Percentiles rank a stretch among this genome's conserved stretches.
Conservation (phyloP, 1,284 basidiomycete species). For the Ganoderma lingzhi region DNA sequence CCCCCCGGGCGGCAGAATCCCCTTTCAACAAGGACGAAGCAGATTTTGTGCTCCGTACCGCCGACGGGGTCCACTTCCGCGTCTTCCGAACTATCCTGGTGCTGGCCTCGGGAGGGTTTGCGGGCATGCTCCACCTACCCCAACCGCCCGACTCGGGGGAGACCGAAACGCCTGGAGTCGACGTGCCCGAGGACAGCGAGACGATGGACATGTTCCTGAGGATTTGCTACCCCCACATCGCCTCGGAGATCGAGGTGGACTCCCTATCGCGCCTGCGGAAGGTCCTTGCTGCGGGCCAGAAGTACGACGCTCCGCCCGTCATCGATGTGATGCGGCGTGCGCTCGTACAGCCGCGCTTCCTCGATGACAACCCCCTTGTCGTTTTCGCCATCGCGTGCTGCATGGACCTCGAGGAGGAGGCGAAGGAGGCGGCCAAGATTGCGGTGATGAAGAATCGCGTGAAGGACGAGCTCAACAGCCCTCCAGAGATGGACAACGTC, state of each 20-base stretch:
- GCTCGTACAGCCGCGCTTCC: constrained; percentile 24
- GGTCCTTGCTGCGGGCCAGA: constrained; percentile 43
- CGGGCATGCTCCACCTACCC: constrained; percentile 30
- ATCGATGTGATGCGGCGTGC: background rate
- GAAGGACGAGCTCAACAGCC: background rate
- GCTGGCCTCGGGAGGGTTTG: constrained; percentile 30
- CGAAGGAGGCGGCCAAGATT: constrained; percentile 8
- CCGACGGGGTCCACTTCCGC: constrained; percentile 28
- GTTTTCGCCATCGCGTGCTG: constrained; percentile 44
- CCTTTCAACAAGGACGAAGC: constrained; percentile 32
- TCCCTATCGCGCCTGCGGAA: constrained; percentile 31
- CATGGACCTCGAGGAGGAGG: constrained; percentile 18
- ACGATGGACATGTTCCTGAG: constrained; percentile 28
- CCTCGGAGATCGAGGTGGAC: constrained; percentile 6
- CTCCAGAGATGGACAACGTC: constrained; percentile 16
- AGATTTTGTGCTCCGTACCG: constrained; percentile 28
- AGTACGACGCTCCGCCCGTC: constrained; percentile 37
- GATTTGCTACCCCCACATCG: constrained; percentile 24
- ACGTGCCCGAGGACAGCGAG: constrained; percentile 26
- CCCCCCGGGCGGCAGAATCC: background rate
- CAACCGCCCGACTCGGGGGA: constrained; percentile 18
- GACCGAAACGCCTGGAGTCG: constrained; percentile 12
- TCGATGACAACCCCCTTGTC: constrained; percentile 42
- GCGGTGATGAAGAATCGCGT: constrained; percentile 7
- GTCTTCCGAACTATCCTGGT: constrained; percentile 29